Conservation (phyloP, 768 basidiomycete genomes). For the Collybiopsis luxurians region DNA sequence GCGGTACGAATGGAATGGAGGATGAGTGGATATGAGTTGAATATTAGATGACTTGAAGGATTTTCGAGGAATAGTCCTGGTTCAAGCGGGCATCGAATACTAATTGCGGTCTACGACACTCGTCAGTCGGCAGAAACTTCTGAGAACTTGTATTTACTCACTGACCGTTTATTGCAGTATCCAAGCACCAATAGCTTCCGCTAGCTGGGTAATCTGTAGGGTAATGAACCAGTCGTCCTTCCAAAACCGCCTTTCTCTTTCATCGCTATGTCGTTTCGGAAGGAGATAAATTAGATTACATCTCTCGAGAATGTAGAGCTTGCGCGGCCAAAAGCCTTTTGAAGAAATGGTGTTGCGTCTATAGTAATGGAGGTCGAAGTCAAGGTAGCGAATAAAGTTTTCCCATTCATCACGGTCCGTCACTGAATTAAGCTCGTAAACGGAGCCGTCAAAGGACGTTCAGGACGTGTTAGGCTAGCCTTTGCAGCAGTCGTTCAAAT, state of each 20-base stretch:
- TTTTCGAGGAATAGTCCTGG: conserved; percentile 75
- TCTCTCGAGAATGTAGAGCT: conserved; percentile 75
- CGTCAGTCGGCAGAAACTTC: background rate
- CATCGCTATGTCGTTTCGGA: conserved; percentile 75
- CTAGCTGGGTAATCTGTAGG: conserved; percentile 69
- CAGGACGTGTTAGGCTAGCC: too few relatives aligned
- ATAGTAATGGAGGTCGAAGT: too few relatives aligned
- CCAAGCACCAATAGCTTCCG: conserved; percentile 86
- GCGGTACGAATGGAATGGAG: conserved; percentile 74
- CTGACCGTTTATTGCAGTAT: conserved; percentile 63
- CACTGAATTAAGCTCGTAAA: too few relatives aligned
- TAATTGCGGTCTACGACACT: conserved; percentile 54
- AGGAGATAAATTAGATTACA: conserved; percentile 80
- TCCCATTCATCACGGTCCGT: too few relatives aligned
- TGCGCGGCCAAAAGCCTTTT: conserved; percentile 54
- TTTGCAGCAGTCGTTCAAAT: too few relatives aligned
- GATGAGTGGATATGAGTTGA: conserved; percentile 53
- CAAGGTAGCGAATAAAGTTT: too few relatives aligned
- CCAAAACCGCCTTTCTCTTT: conserved; percentile 50
- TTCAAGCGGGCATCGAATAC: conserved; percentile 75
- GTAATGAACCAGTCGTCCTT: conserved; percentile 61
- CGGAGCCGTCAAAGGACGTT: too few relatives aligned
- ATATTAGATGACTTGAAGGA: conserved; percentile 70
- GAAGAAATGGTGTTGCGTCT: too few relatives aligned
- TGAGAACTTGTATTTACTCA: conserved; percentile 39